A percentile compares a stretch with the other conserved stretches of the same genome.
These are phyloP conservation scores for Globisporangium spinosum DNA, from an alignment of 352 stramenopile species.

Conservation along the genomic window DNA sequence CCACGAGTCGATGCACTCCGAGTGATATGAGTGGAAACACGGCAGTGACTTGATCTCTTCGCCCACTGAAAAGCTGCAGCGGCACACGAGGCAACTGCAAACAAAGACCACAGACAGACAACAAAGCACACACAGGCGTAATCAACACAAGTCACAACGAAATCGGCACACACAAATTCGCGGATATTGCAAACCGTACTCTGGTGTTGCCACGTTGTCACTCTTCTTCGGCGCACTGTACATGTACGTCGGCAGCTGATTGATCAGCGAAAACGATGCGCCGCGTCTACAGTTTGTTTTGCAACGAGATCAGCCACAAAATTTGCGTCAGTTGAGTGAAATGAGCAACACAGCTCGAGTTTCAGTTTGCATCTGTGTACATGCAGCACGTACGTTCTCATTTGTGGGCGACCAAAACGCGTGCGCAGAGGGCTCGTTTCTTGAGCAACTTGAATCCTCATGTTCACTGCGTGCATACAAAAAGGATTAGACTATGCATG, in stretches of 20 bases:
- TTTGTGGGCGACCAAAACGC: slow-evolving; percentile 27
- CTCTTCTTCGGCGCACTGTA: slow-evolving; percentile 54
- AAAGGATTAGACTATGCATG: neutral
- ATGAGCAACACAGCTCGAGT: neutral
- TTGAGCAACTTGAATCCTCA: slow-evolving; percentile 36
- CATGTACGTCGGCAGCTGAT: slow-evolving; percentile 78
- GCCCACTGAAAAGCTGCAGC: slow-evolving; percentile 84
- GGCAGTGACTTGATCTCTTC: slow-evolving; percentile 92
- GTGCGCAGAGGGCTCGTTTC: slow-evolving; percentile 24
- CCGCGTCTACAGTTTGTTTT: slow-evolving; percentile 40
- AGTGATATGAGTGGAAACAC: slow-evolving; percentile 94
- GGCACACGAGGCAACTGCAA: slow-evolving; percentile 90
- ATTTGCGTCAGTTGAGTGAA: neutral
- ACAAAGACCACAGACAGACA: slow-evolving; percentile 7
- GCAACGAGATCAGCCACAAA: neutral
- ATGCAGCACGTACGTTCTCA: slow-evolving; percentile 23
- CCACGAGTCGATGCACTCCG: slow-evolving; percentile 92
- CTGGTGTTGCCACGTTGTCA: slow-evolving; percentile 38
- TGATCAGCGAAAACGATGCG: slow-evolving; percentile 58
- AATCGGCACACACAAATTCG: neutral
- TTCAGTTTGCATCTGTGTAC: neutral
- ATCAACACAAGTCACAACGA: neutral
- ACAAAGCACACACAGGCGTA: neutral
- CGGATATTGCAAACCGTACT: slow-evolving; percentile 35
- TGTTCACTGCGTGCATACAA: slow-evolving; percentile 38